phyloP scores from a whole-genome alignment of 1,139 yeast species.

The Candida glucosophila region DNA sequence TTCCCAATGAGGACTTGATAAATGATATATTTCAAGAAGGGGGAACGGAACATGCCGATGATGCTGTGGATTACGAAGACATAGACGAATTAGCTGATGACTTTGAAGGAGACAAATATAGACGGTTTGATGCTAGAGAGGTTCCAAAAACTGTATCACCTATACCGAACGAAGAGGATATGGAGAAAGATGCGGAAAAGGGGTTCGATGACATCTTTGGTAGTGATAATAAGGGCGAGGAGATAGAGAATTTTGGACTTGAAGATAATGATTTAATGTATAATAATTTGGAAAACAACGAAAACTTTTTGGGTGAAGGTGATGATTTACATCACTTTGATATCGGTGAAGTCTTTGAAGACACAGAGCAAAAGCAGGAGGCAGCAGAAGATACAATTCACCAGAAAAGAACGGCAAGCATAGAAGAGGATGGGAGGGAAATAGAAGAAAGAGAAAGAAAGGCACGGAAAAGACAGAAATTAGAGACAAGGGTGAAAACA shows the following conservation, averaged over 20 bases:
- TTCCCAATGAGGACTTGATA: constrained; percentile 27
- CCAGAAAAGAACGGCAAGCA: constrained; percentile 5
- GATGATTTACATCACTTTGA: constrained; percentile 34
- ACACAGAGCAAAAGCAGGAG: constrained; percentile 3
- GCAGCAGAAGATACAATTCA: neutral
- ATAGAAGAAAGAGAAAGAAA: constrained; percentile 14
- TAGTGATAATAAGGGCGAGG: constrained; percentile 12
- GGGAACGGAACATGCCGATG: constrained; percentile 66
- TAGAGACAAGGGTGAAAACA: constrained; percentile 20
- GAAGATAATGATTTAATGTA: constrained; percentile 7
- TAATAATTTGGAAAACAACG: constrained; percentile 13
- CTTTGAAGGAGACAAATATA: constrained; percentile 9
- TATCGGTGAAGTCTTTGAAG: constrained; percentile 28
- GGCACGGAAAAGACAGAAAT: constrained; percentile 15
- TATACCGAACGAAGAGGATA: constrained; percentile 24
- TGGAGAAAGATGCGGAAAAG: constrained; percentile 30
- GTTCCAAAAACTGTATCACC: constrained; percentile 8
- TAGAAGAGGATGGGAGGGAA: constrained; percentile 14
- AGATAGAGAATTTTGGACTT: constrained; percentile 2
- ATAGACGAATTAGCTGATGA: constrained; percentile 92
- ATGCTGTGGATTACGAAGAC: constrained; percentile 93
- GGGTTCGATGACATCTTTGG: constrained; percentile 48
- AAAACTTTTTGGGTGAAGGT: constrained; percentile 28
- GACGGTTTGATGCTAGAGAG: neutral
- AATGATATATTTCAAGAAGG: constrained; percentile 32